Percentiles rank a stretch among this genome's conserved stretches.
These are phyloP conservation scores for Penicillium freii DNA, from an alignment of 2,329 filamentous ascomycete species.

Conservation along the genomic window DNA sequence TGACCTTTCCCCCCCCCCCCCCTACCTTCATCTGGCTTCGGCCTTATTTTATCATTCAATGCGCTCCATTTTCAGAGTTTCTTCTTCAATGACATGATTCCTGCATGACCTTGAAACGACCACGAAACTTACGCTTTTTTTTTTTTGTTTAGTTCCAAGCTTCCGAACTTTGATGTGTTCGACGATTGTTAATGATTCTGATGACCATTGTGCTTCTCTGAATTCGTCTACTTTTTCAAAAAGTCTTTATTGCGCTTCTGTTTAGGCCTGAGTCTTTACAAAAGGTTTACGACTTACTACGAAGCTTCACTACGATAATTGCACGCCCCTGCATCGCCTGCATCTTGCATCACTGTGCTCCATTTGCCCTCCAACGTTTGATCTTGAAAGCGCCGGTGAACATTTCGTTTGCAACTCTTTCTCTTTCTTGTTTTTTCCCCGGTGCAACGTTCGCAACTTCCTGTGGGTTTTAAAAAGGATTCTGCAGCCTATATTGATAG, in stretches of 20 bases:
- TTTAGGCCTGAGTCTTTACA: conserved; percentile 23
- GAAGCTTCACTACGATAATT: conserved; percentile 25
- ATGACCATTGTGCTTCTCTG: conserved; percentile 18
- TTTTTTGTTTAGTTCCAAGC: conserved; percentile 9
- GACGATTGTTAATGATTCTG: conserved; percentile 38
- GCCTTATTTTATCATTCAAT: conserved; percentile 16
- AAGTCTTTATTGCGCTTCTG: conserved; percentile 15
- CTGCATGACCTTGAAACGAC: conserved; percentile 15
- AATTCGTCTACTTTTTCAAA: conserved; percentile 17
- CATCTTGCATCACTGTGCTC: conserved; percentile 17
- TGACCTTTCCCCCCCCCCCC: conserved; percentile 32
- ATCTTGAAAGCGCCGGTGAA: not conserved
- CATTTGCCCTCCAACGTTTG: not conserved
- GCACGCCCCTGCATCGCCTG: conserved; percentile 27
- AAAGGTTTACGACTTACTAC: conserved; percentile 35
- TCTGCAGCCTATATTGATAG: conserved; percentile 6
- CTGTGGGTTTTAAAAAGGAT: conserved; percentile 5
- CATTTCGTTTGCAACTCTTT: conserved; percentile 2
- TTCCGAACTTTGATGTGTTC: conserved; percentile 5
- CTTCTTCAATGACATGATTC: conserved; percentile 2
- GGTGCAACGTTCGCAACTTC: conserved; percentile 12
- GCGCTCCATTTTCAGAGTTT: conserved; percentile 23
- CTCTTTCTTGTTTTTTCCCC: not conserved
- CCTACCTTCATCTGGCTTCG: conserved; percentile 25
- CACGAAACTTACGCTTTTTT: conserved; percentile 2